These are phyloP conservation scores for Diversispora epigaea DNA, from an alignment of 192 early-diverging fungal genomes.

Conservation along the genomic window DNA sequence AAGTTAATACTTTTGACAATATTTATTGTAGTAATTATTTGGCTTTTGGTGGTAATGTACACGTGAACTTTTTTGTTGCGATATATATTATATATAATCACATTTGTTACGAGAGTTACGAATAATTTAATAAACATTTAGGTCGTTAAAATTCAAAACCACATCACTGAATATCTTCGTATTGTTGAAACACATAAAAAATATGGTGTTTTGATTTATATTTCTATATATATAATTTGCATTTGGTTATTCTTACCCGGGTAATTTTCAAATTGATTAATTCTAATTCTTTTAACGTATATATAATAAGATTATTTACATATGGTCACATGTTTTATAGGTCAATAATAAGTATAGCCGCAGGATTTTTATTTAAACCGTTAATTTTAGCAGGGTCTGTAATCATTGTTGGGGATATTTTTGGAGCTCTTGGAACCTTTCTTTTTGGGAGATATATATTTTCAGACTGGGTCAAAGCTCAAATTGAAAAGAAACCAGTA, in stretches of 20 bases:
- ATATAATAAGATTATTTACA: constrained; percentile 31
- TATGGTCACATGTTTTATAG: constrained; percentile 29
- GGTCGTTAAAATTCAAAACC: constrained; percentile 45
- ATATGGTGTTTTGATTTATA: constrained; percentile 30
- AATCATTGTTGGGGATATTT: constrained; percentile 40
- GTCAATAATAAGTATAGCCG: constrained; percentile 44
- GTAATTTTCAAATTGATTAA: background rate
- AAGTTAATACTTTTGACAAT: background rate
- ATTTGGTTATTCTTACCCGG: constrained; percentile 29
- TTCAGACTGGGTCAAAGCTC: constrained; percentile 44
- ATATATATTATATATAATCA: background rate
- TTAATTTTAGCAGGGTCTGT: constrained; percentile 37
- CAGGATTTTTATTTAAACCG: constrained; percentile 48
- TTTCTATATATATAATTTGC: constrained; percentile 17
- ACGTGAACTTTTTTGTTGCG: background rate
- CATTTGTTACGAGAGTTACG: background rate
- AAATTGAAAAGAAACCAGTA: constrained; percentile 43
- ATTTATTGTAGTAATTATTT: background rate
- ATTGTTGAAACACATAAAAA: constrained; percentile 28
- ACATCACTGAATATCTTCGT: constrained; percentile 44
- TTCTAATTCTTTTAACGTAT: constrained; percentile 20
- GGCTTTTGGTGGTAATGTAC: constrained; percentile 7
- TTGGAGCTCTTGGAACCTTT: constrained; percentile 40
- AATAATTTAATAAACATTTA: background rate
- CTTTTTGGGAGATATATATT: constrained; percentile 49